These are phyloP conservation scores for Candida ortonii DNA, from an alignment of 805 yeast genomes.

Conservation along the genomic window DNA sequence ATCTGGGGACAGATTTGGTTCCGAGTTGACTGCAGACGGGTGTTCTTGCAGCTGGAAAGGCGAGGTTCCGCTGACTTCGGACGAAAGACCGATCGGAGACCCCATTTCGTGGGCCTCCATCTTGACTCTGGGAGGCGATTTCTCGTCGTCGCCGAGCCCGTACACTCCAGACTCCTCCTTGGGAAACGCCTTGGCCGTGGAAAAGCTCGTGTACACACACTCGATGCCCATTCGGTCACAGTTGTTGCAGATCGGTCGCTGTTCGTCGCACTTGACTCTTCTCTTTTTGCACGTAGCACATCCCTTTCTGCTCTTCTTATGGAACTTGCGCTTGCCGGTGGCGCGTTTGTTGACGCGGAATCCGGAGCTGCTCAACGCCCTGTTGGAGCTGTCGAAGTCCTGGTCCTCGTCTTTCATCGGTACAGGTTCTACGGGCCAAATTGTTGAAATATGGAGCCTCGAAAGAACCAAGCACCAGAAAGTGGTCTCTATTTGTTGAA, in stretches of 20 bases:
- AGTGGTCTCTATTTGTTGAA: constrained; percentile 4
- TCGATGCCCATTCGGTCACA: constrained; percentile 76
- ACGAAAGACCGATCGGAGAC: neutral
- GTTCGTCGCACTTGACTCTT: constrained; percentile 91
- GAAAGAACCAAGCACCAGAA: neutral
- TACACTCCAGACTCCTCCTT: no score
- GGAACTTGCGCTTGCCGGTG: constrained; percentile 80
- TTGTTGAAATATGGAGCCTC: constrained; percentile 5
- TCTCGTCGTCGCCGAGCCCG: no score
- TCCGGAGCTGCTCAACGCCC: no score
- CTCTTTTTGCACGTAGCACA: constrained; percentile 87
- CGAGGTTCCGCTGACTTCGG: constrained; percentile 2
- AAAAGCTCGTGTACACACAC: constrained; percentile 63
- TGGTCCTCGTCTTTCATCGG: constrained; percentile 3
- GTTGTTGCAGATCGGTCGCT: constrained; percentile 72
- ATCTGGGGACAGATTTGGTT: constrained; percentile 30
- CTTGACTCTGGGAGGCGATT: constrained; percentile 1
- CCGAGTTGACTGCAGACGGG: constrained; percentile 9
- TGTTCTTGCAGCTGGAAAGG: constrained; percentile 4
- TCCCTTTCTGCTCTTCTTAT: constrained; percentile 84
- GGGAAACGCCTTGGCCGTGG: no score
- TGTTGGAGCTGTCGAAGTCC: neutral
- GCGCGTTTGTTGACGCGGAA: constrained; percentile 35
- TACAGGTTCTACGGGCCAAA: neutral
- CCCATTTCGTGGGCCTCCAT: constrained; percentile 2